These are phyloP conservation scores for Gossypium sturtianum DNA, from an alignment of 345 rosid species.

Conservation along the genomic window DNA sequence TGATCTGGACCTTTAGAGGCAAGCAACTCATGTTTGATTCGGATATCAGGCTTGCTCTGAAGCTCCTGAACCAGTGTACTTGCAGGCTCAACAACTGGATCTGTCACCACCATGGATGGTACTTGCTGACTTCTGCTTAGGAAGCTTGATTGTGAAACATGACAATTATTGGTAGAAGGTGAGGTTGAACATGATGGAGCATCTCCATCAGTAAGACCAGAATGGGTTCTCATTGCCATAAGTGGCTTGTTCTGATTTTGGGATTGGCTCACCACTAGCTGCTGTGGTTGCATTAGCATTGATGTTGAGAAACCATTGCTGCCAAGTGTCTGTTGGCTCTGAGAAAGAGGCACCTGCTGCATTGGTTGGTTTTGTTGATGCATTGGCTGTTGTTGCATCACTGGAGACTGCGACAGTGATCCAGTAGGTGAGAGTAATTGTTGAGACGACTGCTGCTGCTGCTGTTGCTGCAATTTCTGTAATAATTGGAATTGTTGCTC, in stretches of 20 bases:
- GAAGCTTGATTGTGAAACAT: constrained; percentile 58
- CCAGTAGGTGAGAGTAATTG: constrained; percentile 50
- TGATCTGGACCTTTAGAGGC: constrained; percentile 48
- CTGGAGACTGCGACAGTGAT: constrained; percentile 63
- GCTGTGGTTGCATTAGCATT: constrained; percentile 49
- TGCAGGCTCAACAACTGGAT: constrained; percentile 50
- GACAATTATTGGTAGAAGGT: constrained; percentile 88
- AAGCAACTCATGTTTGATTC: constrained; percentile 52
- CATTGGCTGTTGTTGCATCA: constrained; percentile 50
- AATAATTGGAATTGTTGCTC: constrained; percentile 78
- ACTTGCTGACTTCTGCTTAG: constrained; percentile 60
- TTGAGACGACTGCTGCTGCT: constrained; percentile 45
- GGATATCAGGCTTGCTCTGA: constrained; percentile 56
- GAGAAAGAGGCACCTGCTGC: constrained; percentile 47
- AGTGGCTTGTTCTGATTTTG: constrained; percentile 51
- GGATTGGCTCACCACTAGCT: constrained; percentile 47
- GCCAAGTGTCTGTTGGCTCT: constrained; percentile 52
- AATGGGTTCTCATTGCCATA: constrained; percentile 47
- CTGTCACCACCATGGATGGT: constrained; percentile 47
- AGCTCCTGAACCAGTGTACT: constrained; percentile 58
- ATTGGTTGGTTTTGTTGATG: constrained; percentile 49
- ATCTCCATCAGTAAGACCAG: constrained; percentile 78
- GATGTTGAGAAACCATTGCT: constrained; percentile 54
- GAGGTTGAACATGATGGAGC: constrained; percentile 97
- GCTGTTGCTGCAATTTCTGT: constrained; percentile 61